Evolutionary conservation across 331 rosid genomes (phyloP).

Genomic region (Quercus tomentella): DNA sequence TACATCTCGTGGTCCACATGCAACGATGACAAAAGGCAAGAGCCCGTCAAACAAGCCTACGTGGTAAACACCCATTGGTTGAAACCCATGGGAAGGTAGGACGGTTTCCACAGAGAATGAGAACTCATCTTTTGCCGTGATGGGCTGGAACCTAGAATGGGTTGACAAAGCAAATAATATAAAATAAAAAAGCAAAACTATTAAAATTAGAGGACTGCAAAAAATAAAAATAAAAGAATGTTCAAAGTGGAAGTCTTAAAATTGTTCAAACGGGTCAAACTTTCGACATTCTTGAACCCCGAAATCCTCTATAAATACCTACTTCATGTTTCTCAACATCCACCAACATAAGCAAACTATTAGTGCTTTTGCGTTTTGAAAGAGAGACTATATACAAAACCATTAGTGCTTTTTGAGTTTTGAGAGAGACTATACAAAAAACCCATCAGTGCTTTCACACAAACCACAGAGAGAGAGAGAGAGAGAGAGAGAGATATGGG

Average conservation of each 20-base stretch:
- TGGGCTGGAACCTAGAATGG: neutral
- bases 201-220: neutral
- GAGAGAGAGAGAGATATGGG: neutral
- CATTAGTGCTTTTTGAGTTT: no score
- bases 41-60: neutral
- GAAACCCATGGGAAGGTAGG: neutral
- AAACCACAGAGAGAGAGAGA: neutral
- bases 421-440: neutral
- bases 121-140: neutral
- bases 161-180: neutral
- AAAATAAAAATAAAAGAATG: neutral
- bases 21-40: neutral
- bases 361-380: neutral
- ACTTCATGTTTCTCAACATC: neutral
- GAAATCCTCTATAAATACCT: constrained; percentile 17
- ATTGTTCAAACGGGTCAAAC: constrained; percentile 11
- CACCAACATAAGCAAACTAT: neutral
- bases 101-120: neutral
- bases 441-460: neutral
- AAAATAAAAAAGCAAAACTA: neutral
- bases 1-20: neutral
- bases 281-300: constrained; percentile 13
- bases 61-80: neutral
- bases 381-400: no score
- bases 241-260: neutral